These are phyloP conservation scores for Boletus fagicola DNA, from an alignment of 768 basidiomycete genomes.

Conservation along the genomic window DNA sequence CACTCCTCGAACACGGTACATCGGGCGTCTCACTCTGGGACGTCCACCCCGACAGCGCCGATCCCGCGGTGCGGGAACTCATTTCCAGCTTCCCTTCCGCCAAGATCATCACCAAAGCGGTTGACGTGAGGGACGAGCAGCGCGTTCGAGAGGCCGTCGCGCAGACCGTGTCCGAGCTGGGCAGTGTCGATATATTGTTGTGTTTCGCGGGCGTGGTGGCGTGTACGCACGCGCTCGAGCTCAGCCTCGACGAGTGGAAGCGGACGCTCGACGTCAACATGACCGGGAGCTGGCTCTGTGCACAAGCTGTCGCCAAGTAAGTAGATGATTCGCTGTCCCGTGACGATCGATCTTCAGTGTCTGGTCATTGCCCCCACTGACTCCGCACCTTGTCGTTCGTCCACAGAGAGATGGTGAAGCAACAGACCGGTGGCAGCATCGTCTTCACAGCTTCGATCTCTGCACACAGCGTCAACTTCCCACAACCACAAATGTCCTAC, in stretches of 20 bases:
- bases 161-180: constrained; percentile 29
- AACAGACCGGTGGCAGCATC: constrained; percentile 41
- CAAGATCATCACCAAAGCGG: constrained; percentile 33
- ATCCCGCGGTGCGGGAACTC: constrained; percentile 18
- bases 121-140: constrained; percentile 34
- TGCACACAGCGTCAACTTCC: constrained; percentile 42
- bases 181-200: constrained; percentile 37
- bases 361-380: neutral
- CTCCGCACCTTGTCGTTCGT: neutral
- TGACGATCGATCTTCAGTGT: neutral
- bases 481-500: constrained; percentile 41
- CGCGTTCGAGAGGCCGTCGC: constrained; percentile 27
- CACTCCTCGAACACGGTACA: constrained; percentile 45
- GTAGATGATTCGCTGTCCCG: neutral
- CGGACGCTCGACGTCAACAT: constrained; percentile 42
- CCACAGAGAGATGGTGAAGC: constrained; percentile 41
- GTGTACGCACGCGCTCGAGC: constrained; percentile 33
- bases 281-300: constrained; percentile 47
- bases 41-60: constrained; percentile 9
- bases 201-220: constrained; percentile 46
- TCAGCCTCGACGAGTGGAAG: constrained; percentile 36
- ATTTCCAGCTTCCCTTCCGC: constrained; percentile 28
- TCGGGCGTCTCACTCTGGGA: constrained; percentile 29
- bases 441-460: constrained; percentile 45
- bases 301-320: constrained; percentile 41